These are phyloP conservation scores for Flaveria linearis DNA, from an alignment of 129 eudicot species.

Conservation along the genomic window DNA sequence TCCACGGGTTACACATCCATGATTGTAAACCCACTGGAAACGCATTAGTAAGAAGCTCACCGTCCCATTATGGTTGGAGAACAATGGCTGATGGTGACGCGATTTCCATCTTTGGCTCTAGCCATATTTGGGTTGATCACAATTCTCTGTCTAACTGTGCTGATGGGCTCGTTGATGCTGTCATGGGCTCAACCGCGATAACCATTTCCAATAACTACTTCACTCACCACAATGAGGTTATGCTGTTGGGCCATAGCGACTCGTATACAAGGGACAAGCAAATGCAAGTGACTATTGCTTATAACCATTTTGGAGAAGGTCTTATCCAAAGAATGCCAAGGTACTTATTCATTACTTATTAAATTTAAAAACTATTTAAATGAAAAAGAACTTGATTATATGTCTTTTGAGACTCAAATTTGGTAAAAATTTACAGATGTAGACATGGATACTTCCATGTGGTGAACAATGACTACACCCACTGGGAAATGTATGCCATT, in stretches of 20 bases:
- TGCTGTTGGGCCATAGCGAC: slow-evolving; percentile 92
- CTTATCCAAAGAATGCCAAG: slow-evolving; percentile 98
- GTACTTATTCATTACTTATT: slow-evolving; percentile 31
- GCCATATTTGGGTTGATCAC: slow-evolving; percentile 91
- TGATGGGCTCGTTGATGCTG: slow-evolving; percentile 92
- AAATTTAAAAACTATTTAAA: not conserved
- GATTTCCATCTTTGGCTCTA: slow-evolving; percentile 76
- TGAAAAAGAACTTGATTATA: not conserved
- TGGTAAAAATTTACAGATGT: slow-evolving; percentile 53
- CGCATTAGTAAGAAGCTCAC: slow-evolving; percentile 92
- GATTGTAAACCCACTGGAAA: slow-evolving; percentile 93
- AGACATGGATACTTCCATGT: slow-evolving; percentile 97
- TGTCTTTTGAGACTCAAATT: not conserved
- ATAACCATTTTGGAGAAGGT: slow-evolving; percentile 88
- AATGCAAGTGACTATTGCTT: slow-evolving; percentile 95
- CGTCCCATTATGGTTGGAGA: slow-evolving; percentile 81
- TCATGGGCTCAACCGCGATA: slow-evolving; percentile 93
- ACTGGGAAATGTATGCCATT: slow-evolving; percentile 99
- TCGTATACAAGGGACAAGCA: slow-evolving; percentile 68
- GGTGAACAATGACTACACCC: slow-evolving; percentile 98
- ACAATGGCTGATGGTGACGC: slow-evolving; percentile 98
- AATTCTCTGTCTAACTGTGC: slow-evolving; percentile 87
- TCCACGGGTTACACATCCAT: slow-evolving; percentile 82
- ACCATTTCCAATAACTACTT: slow-evolving; percentile 87
- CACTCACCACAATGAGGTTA: slow-evolving; percentile 93